phyloP scores from a whole-genome alignment of 1,284 basidiomycete species.

The Puccinia horiana region DNA sequence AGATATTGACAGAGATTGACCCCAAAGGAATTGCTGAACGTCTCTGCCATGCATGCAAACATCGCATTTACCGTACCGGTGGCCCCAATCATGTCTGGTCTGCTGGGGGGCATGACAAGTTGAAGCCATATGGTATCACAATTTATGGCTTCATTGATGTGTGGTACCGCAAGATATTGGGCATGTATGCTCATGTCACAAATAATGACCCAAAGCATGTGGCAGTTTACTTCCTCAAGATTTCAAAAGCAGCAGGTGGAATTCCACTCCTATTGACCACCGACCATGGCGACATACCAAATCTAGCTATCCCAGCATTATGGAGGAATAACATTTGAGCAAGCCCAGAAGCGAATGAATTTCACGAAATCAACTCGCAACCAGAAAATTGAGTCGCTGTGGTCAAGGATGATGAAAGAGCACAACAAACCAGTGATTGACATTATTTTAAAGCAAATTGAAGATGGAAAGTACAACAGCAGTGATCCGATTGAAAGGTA shows the following conservation, averaged over 20 bases:
- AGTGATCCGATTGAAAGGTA: neutral
- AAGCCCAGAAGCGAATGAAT: neutral
- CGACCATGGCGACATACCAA: neutral
- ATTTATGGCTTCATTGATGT: conserved; percentile 12
- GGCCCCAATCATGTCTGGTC: conserved; percentile 20
- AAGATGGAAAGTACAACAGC: neutral
- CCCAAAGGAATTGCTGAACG: neutral
- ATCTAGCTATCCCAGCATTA: neutral
- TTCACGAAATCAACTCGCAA: neutral
- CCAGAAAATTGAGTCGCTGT: neutral
- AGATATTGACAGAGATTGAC: conserved; percentile 9
- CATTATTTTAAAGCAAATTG: neutral
- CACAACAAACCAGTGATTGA: neutral
- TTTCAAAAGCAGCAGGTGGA: neutral
- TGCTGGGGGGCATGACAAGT: conserved; percentile 8
- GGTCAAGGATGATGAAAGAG: too few relatives aligned
- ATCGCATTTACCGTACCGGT: neutral
- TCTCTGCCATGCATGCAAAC: neutral
- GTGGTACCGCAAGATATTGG: conserved; percentile 8
- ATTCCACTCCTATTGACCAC: neutral
- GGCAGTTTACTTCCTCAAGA: conserved; percentile 1
- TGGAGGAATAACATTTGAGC: neutral
- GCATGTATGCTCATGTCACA: neutral
- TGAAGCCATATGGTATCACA: conserved; percentile 1
- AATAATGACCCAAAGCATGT: conserved; percentile 30